Percentiles rank a stretch among this genome's conserved stretches.
Evolutionary conservation across 1,284 basidiomycete species (phyloP).

Genomic region (Meripilus lineatus): DNA sequence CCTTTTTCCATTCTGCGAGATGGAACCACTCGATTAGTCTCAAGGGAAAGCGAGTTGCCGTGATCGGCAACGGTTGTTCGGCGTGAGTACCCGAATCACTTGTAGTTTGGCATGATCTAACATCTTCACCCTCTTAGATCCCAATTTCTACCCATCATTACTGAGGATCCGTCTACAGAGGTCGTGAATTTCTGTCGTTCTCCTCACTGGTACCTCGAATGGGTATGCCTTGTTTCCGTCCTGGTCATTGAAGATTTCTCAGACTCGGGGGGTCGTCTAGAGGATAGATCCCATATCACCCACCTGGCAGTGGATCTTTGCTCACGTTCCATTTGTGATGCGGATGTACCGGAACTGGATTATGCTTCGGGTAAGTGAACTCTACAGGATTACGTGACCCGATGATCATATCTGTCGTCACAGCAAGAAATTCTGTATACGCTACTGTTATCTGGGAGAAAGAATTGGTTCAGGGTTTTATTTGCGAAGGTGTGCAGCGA

Average conservation of each 20-base stretch:
- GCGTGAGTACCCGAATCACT: slow-evolving; percentile 17
- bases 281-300: too few relatives aligned
- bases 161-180: slow-evolving; percentile 32
- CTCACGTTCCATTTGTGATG: slow-evolving; percentile 35
- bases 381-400: neutral
- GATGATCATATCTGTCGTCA: too few relatives aligned
- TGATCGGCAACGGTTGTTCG: slow-evolving; percentile 38
- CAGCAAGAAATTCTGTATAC: slow-evolving; percentile 4
- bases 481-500: neutral
- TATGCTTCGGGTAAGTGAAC: slow-evolving; percentile 26
- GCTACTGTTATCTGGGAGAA: neutral
- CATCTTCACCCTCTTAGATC: slow-evolving; percentile 24
- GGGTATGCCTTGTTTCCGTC: slow-evolving; percentile 22
- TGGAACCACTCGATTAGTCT: slow-evolving; percentile 33
- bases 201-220: slow-evolving; percentile 39
- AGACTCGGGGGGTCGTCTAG: slow-evolving; percentile 31
- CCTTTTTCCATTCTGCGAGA: slow-evolving; percentile 34
- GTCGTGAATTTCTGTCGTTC: slow-evolving; percentile 44
- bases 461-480: neutral
- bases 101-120: too few relatives aligned
- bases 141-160: slow-evolving; percentile 41
- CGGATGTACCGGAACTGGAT: slow-evolving; percentile 29
- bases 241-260: neutral
- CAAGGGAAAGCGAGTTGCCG: slow-evolving; percentile 30
- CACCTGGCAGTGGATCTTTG: slow-evolving; percentile 27